Evolutionary conservation across 208 protist genomes (phyloP).

Genomic region (Leishmania turanica): DNA sequence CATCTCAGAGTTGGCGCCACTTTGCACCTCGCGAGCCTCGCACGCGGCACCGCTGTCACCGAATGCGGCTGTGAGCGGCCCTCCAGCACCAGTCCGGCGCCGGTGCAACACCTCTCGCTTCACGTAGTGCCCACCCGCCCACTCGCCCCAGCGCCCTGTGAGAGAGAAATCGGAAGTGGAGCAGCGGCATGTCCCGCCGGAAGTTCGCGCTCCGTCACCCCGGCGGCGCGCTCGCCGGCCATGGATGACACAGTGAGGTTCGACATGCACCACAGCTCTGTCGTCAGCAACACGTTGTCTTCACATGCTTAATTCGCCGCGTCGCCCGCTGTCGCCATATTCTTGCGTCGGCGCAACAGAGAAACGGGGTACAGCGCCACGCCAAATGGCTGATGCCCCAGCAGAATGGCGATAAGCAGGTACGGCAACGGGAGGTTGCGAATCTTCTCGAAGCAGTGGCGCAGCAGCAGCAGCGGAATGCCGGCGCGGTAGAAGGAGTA

Average conservation of each 20-base stretch:
- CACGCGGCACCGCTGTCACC: neutral
- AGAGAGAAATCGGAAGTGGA: conserved; percentile 58
- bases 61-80: too few species aligned
- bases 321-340: conserved; percentile 23
- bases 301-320: neutral
- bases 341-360: conserved; percentile 55
- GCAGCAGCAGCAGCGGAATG: conserved; percentile 56
- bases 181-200: conserved; percentile 52
- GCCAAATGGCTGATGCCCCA: conserved; percentile 61
- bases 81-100: neutral
- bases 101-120: conserved; percentile 15
- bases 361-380: conserved; percentile 48
- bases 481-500: conserved; percentile 45
- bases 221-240: conserved; percentile 13
- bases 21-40: neutral
- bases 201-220: conserved; percentile 38
- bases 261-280: conserved; percentile 39
- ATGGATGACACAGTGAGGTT: conserved; percentile 32
- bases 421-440: conserved; percentile 59
- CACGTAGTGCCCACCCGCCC: conserved; percentile 7
- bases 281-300: conserved; percentile 22
- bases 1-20: neutral
- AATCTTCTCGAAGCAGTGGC: conserved; percentile 61
- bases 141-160: conserved; percentile 9
- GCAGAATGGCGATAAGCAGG: conserved; percentile 52